Conservation (phyloP, 208 protist genomes). For the Leishmania gerbilli region DNA sequence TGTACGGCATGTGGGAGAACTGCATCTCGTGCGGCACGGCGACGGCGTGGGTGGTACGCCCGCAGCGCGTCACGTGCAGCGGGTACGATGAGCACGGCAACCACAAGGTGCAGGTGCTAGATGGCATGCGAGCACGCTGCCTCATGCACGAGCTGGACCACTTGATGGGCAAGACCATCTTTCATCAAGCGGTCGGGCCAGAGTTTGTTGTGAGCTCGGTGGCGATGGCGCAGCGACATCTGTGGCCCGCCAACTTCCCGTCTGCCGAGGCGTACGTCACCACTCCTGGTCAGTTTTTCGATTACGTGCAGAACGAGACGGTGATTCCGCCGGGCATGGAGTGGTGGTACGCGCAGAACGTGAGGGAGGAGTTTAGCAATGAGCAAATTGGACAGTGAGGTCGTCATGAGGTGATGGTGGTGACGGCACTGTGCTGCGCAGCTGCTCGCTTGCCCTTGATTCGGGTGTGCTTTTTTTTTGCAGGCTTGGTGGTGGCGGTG, state of each 20-base stretch:
- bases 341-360: constrained; percentile 73
- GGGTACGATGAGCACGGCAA: constrained; percentile 79
- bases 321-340: constrained; percentile 80
- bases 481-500: neutral
- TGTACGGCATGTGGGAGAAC: constrained; percentile 95
- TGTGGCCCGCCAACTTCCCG: constrained; percentile 87
- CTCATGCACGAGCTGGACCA: constrained; percentile 93
- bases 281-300: constrained; percentile 76
- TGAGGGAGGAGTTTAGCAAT: constrained; percentile 55
- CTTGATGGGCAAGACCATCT: constrained; percentile 79
- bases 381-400: constrained; percentile 35
- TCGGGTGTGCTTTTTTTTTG: too few relatives aligned
- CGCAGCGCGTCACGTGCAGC: constrained; percentile 78
- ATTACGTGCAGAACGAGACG: constrained; percentile 79
- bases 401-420: neutral
- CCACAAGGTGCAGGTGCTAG: constrained; percentile 69
- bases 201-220: constrained; percentile 84
- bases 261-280: constrained; percentile 88
- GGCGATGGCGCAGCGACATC: constrained; percentile 75
- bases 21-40: constrained; percentile 80
- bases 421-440: neutral
- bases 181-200: constrained; percentile 71
- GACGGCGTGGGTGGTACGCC: constrained; percentile 80
- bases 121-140: constrained; percentile 82
- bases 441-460: neutral